These are phyloP conservation scores for Alloteropsis angusta DNA, from an alignment of 202 grass and related monocot genomes.

Conservation along the genomic window DNA sequence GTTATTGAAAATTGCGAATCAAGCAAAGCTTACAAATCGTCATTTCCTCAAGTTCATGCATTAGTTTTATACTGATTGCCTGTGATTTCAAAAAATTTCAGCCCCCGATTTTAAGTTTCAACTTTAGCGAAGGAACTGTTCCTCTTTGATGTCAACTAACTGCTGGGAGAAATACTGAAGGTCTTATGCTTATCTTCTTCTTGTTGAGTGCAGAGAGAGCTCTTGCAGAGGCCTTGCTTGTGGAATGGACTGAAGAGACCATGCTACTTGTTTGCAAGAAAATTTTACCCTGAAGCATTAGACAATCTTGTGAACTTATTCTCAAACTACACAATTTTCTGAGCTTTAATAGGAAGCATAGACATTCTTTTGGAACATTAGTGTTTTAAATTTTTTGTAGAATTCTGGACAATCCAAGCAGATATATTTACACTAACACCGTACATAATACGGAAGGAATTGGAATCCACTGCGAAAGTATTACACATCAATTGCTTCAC, in stretches of 20 bases:
- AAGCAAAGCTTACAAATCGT: neutral
- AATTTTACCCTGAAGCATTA: slow-evolving; percentile 50
- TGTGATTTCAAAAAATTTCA: neutral
- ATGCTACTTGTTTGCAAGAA: slow-evolving; percentile 56
- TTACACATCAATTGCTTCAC: neutral
- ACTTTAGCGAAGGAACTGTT: neutral
- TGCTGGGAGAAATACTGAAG: neutral
- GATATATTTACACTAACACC: slow-evolving; percentile 15
- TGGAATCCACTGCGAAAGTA: neutral
- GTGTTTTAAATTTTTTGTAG: neutral
- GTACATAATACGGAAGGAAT: slow-evolving; percentile 9
- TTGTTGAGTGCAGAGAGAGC: slow-evolving; percentile 31
- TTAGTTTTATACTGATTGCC: neutral
- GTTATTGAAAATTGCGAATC: neutral
- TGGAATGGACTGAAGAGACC: slow-evolving; percentile 65
- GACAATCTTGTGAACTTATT: slow-evolving; percentile 47
- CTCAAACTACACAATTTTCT: slow-evolving; percentile 52
- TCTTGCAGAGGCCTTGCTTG: slow-evolving; percentile 37
- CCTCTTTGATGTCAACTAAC: neutral
- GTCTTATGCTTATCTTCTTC: neutral
- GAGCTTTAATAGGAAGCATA: neutral
- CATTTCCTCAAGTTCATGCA: neutral
- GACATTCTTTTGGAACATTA: slow-evolving; percentile 3
- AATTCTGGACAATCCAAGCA: neutral
- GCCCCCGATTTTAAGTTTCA: neutral